A percentile compares a stretch with the other conserved stretches of the same genome.
Evolutionary conservation across 768 basidiomycete species (phyloP).

Genomic region (Termitomyces sp.): DNA sequence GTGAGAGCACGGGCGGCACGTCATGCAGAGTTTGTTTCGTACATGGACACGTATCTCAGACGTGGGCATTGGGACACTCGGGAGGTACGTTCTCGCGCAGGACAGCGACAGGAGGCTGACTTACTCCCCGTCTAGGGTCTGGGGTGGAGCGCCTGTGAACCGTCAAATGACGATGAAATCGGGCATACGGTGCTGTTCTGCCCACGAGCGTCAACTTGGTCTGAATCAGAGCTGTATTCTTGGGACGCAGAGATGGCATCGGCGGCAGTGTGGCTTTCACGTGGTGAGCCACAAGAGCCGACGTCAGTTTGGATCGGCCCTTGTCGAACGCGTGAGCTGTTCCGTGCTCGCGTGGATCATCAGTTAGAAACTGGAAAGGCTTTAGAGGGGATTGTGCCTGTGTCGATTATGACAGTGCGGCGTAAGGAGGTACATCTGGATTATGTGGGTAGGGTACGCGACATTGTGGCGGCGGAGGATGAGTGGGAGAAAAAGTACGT

Average conservation of each 20-base stretch:
- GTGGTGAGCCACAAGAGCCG: constrained; percentile 31
- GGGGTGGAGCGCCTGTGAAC: constrained; percentile 30
- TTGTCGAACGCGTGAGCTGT: constrained; percentile 27
- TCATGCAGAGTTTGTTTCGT: constrained; percentile 48
- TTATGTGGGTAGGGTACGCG: constrained; percentile 64
- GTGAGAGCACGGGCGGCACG: constrained; percentile 7
- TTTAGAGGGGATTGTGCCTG: constrained; percentile 46
- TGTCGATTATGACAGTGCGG: constrained; percentile 38
- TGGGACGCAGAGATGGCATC: constrained; percentile 47
- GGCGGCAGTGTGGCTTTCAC: constrained; percentile 44
- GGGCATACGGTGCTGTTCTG: constrained; percentile 45
- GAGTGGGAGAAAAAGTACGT: constrained; percentile 30
- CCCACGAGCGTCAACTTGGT: constrained; percentile 21
- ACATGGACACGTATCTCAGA: constrained; percentile 48
- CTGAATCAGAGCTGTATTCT: constrained; percentile 30
- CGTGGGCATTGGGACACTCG: constrained; percentile 28
- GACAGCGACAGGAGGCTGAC: not conserved
- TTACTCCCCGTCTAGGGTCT: constrained; percentile 17
- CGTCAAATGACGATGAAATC: constrained; percentile 52
- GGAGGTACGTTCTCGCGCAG: constrained; percentile 31
- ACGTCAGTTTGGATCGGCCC: constrained; percentile 29
- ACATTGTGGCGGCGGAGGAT: constrained; percentile 69
- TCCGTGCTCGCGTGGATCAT: constrained; percentile 43
- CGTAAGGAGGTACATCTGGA: constrained; percentile 54
- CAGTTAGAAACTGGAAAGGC: constrained; percentile 39